A percentile compares a stretch with the other conserved stretches of the same genome.
These are phyloP conservation scores for Rostrohypoxylon terebratum DNA, from an alignment of 495 filamentous ascomycete species.

Conservation along the genomic window DNA sequence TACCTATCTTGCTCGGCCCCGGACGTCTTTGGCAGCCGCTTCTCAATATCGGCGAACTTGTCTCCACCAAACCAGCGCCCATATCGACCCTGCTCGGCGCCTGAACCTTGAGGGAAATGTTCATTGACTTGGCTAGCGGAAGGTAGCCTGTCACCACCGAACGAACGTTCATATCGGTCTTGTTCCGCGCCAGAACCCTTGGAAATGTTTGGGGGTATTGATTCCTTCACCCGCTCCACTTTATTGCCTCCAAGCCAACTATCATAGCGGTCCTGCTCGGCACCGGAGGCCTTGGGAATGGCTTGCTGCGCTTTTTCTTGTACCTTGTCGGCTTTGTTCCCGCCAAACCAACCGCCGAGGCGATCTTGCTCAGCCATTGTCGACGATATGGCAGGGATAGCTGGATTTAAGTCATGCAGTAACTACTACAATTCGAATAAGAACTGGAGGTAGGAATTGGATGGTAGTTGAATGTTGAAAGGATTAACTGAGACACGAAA, in stretches of 20 bases:
- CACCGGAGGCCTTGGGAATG: constrained; percentile 26
- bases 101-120: constrained; percentile 16
- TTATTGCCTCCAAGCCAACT: constrained; percentile 39
- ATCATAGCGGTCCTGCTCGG: constrained; percentile 34
- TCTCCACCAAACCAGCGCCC: constrained; percentile 35
- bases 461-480: neutral
- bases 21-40: constrained; percentile 31
- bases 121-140: constrained; percentile 8
- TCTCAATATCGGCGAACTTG: constrained; percentile 36
- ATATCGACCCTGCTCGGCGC: constrained; percentile 40
- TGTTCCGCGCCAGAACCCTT: constrained; percentile 34
- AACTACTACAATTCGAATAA: neutral
- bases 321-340: constrained; percentile 41
- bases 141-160: constrained; percentile 37
- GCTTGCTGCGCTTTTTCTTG: constrained; percentile 25
- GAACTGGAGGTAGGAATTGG: neutral
- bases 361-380: constrained; percentile 43
- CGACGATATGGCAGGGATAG: neutral
- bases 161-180: constrained; percentile 32
- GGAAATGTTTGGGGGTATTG: constrained; percentile 3
- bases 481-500: constrained; percentile 20
- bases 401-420: constrained; percentile 2
- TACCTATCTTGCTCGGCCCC: constrained; percentile 46
- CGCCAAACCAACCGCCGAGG: constrained; percentile 31
- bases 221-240: constrained; percentile 24